phyloP scores from a whole-genome alignment of 2,329 filamentous ascomycete species.

The Colletotrichum chlorophyti region DNA sequence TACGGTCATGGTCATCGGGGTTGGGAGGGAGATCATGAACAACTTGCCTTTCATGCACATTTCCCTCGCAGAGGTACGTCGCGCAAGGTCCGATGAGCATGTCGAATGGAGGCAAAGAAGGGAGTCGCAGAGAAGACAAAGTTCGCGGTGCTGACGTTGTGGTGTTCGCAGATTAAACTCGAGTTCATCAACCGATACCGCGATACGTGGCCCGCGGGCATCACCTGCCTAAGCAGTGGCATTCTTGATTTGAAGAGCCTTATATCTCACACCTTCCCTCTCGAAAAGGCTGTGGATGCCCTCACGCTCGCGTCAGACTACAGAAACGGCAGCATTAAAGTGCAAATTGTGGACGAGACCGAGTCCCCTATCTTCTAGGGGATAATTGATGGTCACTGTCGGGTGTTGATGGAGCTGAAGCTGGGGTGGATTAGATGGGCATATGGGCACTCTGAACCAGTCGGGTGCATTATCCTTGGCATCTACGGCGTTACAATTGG shows the following conservation, averaged over 20 bases:
- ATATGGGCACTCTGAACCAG: background rate
- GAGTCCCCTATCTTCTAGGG: constrained; percentile 20
- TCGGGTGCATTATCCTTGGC: constrained; percentile 2
- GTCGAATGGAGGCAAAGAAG: background rate
- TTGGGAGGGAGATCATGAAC: constrained; percentile 67
- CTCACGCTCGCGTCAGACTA: constrained; percentile 41
- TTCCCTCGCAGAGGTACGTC: constrained; percentile 62
- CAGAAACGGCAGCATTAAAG: constrained; percentile 42
- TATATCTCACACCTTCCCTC: constrained; percentile 67
- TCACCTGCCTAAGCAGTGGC: constrained; percentile 64
- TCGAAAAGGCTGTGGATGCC: constrained; percentile 67
- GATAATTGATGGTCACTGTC: background rate
- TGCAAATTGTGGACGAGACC: constrained; percentile 40
- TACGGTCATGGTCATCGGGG: constrained; percentile 68
- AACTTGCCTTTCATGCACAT: constrained; percentile 73
- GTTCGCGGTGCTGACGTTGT: too few species aligned
- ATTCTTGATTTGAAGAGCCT: constrained; percentile 67
- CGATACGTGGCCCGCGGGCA: constrained; percentile 73
- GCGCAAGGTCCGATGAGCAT: rapidly evolving
- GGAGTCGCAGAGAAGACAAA: too few species aligned
- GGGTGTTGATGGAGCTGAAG: background rate
- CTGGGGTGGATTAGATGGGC: background rate
- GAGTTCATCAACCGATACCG: constrained; percentile 75
- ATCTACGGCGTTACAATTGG: background rate
- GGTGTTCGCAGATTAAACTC: constrained; percentile 60